Evolutionary conservation across 306 rosid genomes (phyloP), one percentile per base, ranked within the genome.

Genomic region (Parietaria judaica): DNA sequence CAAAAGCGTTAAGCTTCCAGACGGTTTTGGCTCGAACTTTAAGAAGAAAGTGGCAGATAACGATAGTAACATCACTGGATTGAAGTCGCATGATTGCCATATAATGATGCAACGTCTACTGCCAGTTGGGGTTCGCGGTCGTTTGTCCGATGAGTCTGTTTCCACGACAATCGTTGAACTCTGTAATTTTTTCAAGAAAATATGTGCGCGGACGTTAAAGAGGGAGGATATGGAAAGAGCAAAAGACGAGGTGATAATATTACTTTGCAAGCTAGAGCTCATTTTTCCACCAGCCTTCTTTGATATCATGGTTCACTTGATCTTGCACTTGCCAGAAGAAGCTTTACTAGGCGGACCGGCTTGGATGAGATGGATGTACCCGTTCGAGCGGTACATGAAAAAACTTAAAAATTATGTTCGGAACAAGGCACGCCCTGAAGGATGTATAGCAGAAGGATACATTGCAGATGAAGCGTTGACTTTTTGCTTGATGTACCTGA

Each of bases 401-500:
- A 17, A 44, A 0, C 38, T 45, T 3, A 70, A 70, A 56, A 48
- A 56, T 11, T 70, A n/a, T 56, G 49, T 63, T 0, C 8, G 37
- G 13, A 63, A 70, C 5, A 62, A 38, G 56, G 45, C 47, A 6
- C 3, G 2, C 1, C 69, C 8, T 1, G 49, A 63, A 38, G 60
- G 69, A 3, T 63, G 16, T 0, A 64, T 71, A 56, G 55, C 37
- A 2, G 31, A 64, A 46, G 56, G 54, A 3, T 50, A 64, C 38
- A 13, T 51, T 1, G 36, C 47, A 0, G 47, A 51, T 14, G 44
- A 71, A 51, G 45, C 50, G 0, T 4, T 15, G 15, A n/a, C 36
- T 0, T 64, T 56, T 51, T 71, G 61, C 11, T 57, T 38, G 0
- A 51, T 58, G 56, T 64, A 64, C 39, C 38, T 64, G 3, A 12